A percentile compares a stretch with the other conserved stretches of the same genome.
These are phyloP conservation scores for Leucocoprinus birnbaumii DNA, from an alignment of 768 basidiomycete genomes.

Conservation along the genomic window DNA sequence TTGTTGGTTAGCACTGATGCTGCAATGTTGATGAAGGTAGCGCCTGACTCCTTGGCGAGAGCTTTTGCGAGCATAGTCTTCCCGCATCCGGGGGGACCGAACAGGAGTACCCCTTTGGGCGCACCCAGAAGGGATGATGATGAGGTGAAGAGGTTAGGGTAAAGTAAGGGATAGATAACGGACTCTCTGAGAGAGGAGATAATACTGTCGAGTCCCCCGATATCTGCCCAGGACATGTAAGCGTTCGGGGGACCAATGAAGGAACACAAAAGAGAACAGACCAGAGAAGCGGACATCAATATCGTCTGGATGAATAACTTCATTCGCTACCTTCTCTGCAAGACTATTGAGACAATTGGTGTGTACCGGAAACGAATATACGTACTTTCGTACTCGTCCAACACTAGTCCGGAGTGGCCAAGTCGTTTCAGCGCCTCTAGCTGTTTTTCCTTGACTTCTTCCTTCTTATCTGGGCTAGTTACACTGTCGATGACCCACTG, in stretches of 20 bases:
- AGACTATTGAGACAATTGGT: constrained; percentile 4
- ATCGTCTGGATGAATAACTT: constrained; percentile 91
- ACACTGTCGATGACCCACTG: constrained; percentile 69
- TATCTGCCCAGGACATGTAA: constrained; percentile 44
- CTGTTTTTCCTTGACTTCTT: constrained; percentile 66
- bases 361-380: neutral
- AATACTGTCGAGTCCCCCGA: constrained; percentile 92
- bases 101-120: constrained; percentile 94
- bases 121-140: constrained; percentile 83
- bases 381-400: constrained; percentile 92
- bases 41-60: constrained; percentile 94
- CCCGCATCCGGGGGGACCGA: constrained; percentile 96
- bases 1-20: constrained; percentile 46
- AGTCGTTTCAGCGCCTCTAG: constrained; percentile 66
- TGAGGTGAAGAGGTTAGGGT: constrained; percentile 82
- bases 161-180: constrained; percentile 91
- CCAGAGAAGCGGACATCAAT: constrained; percentile 76
- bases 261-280: constrained; percentile 24
- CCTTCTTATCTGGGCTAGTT: constrained; percentile 50
- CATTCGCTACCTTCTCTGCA: constrained; percentile 81
- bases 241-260: neutral
- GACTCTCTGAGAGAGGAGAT: constrained; percentile 90
- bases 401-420: constrained; percentile 68
- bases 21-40: constrained; percentile 81
- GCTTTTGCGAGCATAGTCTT: constrained; percentile 99